Base-by-base conservation (phyloP, 257 asterid species). In the Solanum clarkiae region DNA sequence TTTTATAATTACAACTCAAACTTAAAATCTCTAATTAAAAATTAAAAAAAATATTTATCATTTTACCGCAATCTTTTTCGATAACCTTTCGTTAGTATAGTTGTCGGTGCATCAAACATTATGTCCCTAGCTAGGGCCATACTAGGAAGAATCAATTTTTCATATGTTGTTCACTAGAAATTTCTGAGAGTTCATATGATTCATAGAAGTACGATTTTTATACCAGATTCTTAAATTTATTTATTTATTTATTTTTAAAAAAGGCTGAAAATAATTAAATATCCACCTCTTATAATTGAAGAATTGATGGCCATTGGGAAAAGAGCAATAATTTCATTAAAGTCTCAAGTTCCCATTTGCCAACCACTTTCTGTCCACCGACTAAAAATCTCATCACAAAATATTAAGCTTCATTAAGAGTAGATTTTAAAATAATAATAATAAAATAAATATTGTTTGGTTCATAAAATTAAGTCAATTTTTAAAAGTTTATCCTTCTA, bases 341-440 rank as follows among this genome's bases (percentile, higher is more conserved):
- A 68, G 49, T 68, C 49, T 4, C 16, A 6, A 69, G 24, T 69
- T 69, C 51, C 77, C 40, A 36, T 69, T 57, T 62, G 8, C 51
- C 77, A 49, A 49, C 82, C 4, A 49, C 82, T 75, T 75, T 75
- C 49, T 49, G 82, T 49, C 82, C 82, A 75, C 82, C 82, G 82
- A 24, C 82, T 22, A 47, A 49, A 47, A 13, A 2, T 29, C 17
- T 29, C 74, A 29, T n/a, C 18, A 36, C 42, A 36, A 4, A 1
- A 32, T 15, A 68, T 66, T 14, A 65, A 59, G 66, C 29, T 57
- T 1, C 9, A 18, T 20, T 56, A 5, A 20, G 20, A 57, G 26
- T 57, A 10, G 6, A 20, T 57, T 18, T 57, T 8, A 2, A 57
- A 20, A 57, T 18, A 20, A 57, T 57, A 1, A 32, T 57, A 36